These are phyloP conservation scores for Selaginella moellendorffii DNA, from an alignment of 75 land plant species.

Conservation along the genomic window DNA sequence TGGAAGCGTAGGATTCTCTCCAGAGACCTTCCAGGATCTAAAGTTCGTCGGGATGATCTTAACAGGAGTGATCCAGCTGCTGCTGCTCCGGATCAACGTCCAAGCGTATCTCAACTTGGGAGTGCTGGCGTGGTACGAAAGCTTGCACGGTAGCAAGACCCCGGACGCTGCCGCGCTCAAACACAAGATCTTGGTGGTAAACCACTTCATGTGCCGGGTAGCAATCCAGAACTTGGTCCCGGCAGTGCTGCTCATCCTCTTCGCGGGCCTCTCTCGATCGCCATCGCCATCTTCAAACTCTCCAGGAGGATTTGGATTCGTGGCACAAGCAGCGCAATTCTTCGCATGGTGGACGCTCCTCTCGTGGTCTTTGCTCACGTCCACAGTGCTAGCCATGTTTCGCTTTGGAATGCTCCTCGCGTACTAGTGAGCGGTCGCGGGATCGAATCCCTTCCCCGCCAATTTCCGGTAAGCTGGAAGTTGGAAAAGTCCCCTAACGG, in stretches of 20 bases:
- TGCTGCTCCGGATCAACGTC: conserved; percentile 34
- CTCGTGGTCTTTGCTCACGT: conserved; percentile 33
- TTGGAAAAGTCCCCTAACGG: too few species aligned
- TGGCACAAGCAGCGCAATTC: conserved; percentile 28
- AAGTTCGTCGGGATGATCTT: conserved; percentile 33
- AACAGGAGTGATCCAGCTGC: conserved; percentile 34
- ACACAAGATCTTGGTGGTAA: conserved; percentile 58
- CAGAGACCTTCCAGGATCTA: conserved; percentile 24
- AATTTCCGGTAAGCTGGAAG: too few species aligned
- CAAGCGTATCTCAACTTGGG: conserved; percentile 71
- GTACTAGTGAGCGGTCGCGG: neutral
- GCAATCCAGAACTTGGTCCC: conserved; percentile 53
- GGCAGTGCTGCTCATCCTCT: conserved; percentile 36
- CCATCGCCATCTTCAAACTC: too few species aligned
- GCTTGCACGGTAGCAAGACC: conserved; percentile 50
- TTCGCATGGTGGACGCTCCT: conserved; percentile 63
- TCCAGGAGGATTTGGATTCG: too few species aligned
- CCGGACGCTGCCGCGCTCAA: conserved; percentile 48
- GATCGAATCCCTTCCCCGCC: too few species aligned
- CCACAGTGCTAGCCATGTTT: conserved; percentile 28
- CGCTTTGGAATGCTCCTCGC: conserved; percentile 36
- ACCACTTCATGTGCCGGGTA: conserved; percentile 46
- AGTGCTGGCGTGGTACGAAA: conserved; percentile 63
- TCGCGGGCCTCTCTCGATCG: conserved; percentile 28
- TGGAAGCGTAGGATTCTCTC: conserved; percentile 28